Evolutionary conservation across 257 asterid genomes (phyloP), one percentile per base, ranked within the genome.

Genomic region (Solanum bulbocastanum): DNA sequence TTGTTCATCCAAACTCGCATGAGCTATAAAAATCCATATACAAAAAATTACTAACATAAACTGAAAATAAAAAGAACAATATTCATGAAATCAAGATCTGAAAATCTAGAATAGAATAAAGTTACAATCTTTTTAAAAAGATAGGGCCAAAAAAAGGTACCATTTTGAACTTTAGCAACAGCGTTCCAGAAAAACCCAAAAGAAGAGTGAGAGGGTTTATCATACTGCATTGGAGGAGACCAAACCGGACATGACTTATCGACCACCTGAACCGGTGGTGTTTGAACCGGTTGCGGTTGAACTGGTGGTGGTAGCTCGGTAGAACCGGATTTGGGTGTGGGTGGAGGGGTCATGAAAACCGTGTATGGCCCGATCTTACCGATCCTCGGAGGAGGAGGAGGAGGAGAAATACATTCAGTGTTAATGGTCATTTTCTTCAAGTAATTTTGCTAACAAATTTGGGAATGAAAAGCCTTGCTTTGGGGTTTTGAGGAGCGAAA

Each of bases 361-460:
- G 99, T 97, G 93, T 97, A 97, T 10, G 99, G 99, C 4, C 99
- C 99, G 96, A 97, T 97, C 98, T 97, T 97, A 11, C 98, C 99
- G 94, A 97, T 97, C 94, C 96, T 92, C 79, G 98, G 99, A 3
- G 75, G n/a, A 16, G 72, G 72, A 12, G 94, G 93, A 3, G 93
- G 89, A 71, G 94, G 93, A 23, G 93, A 93, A 71, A 92, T 90
- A 13, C 92, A 37, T 23, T 90, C 92, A 0, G 65, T 23, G 89
- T 89, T 89, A 87, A 82, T 87, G 87, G 92, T 90, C 94, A 92
- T 92, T 58, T 22, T 16, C 52, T 52, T n/a, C 30, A n/a, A n/a
- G 6, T n/a, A 62, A 62, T 62, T 62, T n/a, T 62, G 32, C 71
- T 62, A 10, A 62, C 30, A 62, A 62, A 10, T 62, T 62, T n/a